Conservation (phyloP, 2,329 filamentous ascomycete species). For the Fusarium globosum region DNA sequence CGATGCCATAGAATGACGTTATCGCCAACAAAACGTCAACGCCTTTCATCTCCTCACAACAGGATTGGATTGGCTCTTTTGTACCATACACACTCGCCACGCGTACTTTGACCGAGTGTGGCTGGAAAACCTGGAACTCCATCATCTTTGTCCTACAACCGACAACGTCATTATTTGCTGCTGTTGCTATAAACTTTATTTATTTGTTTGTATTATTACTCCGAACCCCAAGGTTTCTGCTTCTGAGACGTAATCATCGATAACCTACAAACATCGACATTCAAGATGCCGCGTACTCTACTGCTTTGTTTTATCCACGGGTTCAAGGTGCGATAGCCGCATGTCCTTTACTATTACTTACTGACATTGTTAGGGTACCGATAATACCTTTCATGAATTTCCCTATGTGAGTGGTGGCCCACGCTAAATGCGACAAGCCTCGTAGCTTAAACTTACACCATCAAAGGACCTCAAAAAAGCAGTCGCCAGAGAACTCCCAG, state of each 20-base stretch:
- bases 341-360: rapidly evolving
- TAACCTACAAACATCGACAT: not conserved
- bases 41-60: not conserved
- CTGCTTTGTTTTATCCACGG: conserved; percentile 81
- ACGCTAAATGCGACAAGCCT: not conserved
- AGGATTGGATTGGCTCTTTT: conserved; percentile 24
- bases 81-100: conserved; percentile 33
- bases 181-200: conserved; percentile 5
- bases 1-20: conserved; percentile 36
- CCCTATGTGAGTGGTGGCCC: conserved; percentile 57
- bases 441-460: not conserved
- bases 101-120: conserved; percentile 26
- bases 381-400: conserved; percentile 76
- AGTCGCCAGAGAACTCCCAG: conserved; percentile 68
- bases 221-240: not conserved
- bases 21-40: conserved; percentile 2
- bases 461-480: conserved; percentile 65
- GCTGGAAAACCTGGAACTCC: conserved; percentile 42
- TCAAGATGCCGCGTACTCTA: conserved; percentile 63
- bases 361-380: conserved; percentile 63
- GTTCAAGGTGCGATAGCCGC: conserved; percentile 63
- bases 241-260: not conserved
- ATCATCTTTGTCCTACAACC: conserved; percentile 1
- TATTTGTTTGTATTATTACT: conserved; percentile 16
- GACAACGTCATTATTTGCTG: conserved; percentile 37